Conservation (phyloP, 768 basidiomycete species). For the Trametes elegans region DNA sequence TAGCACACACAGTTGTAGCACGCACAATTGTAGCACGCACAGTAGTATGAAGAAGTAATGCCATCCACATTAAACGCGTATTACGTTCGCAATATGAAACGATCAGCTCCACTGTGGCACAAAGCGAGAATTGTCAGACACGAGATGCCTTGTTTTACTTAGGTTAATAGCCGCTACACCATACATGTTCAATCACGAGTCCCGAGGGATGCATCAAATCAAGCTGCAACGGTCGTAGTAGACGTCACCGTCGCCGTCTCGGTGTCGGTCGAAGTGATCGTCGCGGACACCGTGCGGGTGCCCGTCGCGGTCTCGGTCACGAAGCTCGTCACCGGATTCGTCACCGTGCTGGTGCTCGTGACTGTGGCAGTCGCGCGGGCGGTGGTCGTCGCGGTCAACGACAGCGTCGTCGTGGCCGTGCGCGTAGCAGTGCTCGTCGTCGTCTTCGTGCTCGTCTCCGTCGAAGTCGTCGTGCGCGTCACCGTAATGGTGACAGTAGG, state of each 20-base stretch:
- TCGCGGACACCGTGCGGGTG: neutral
- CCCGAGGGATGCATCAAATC: too few species aligned
- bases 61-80: too few species aligned
- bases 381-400: too few species aligned
- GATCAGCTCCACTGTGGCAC: too few species aligned
- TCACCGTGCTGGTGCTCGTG: neutral
- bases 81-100: too few species aligned
- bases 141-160: too few species aligned
- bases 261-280: neutral
- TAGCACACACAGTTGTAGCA: too few species aligned
- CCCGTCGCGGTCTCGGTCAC: neutral
- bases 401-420: neutral
- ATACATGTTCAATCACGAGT: too few species aligned
- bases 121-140: too few species aligned
- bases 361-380: neutral
- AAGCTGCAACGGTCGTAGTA: neutral
- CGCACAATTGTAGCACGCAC: too few species aligned
- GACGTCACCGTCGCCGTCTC: neutral
- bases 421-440: neutral
- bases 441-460: neutral
- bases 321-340: neutral
- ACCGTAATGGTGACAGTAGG: neutral
- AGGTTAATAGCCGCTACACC: too few species aligned
- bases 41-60: too few species aligned
- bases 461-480: neutral